A percentile compares a stretch with the other conserved stretches of the same genome.
These are phyloP conservation scores for Pseudofabraea citricarpa DNA, from an alignment of 2,329 filamentous ascomycete species.

Conservation along the genomic window DNA sequence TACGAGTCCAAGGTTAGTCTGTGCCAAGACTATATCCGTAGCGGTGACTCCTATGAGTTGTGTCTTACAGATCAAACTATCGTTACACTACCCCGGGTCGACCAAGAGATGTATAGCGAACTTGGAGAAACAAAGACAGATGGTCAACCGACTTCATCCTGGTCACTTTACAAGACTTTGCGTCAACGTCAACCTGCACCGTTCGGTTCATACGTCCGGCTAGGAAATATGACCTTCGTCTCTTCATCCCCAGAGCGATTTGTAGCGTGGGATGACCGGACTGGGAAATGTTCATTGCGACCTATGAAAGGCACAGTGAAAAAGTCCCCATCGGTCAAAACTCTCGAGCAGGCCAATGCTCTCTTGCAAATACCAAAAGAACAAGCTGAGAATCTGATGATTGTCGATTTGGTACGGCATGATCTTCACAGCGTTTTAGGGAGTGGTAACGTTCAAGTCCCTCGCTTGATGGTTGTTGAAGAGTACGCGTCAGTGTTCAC, in stretches of 20 bases:
- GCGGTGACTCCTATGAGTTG: constrained; percentile 36
- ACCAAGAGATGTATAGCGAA: not conserved
- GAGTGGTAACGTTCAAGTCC: constrained; percentile 66
- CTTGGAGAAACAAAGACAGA: too few relatives aligned
- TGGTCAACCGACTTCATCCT: constrained; percentile 10
- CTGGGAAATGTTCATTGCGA: constrained; percentile 68
- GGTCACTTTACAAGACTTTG: constrained; percentile 26
- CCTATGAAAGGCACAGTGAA: constrained; percentile 97
- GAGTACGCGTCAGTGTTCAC: constrained; percentile 89
- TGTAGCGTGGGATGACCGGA: constrained; percentile 56
- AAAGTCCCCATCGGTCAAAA: constrained; percentile 61
- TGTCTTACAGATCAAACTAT: constrained; percentile 32
- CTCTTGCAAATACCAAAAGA: constrained; percentile 82
- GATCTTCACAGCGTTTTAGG: constrained; percentile 85
- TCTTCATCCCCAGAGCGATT: constrained; percentile 89
- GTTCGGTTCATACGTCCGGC: constrained; percentile 72
- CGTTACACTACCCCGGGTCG: constrained; percentile 11
- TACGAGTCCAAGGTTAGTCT: constrained; percentile 30
- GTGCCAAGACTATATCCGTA: constrained; percentile 31
- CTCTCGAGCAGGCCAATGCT: constrained; percentile 64
- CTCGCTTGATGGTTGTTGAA: constrained; percentile 78
- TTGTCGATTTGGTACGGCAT: constrained; percentile 92
- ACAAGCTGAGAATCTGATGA: constrained; percentile 95
- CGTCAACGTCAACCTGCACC: constrained; percentile 27
- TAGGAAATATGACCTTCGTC: constrained; percentile 66